Conservation (phyloP, 768 basidiomycete genomes). For the Mycena rosella region DNA sequence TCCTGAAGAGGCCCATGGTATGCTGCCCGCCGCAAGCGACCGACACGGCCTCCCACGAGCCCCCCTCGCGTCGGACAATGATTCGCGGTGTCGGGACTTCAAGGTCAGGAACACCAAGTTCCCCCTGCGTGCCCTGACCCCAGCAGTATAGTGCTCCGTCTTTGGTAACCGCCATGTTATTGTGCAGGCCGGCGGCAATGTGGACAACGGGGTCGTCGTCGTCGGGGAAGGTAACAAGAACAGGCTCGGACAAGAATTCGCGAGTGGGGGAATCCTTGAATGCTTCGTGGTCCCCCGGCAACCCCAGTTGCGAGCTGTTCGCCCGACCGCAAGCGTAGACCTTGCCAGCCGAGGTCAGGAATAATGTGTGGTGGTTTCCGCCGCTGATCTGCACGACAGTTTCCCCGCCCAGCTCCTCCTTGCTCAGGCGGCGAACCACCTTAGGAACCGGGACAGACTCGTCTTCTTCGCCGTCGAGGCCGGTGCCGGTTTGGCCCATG, state of each 20-base stretch:
- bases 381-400: conserved; percentile 80
- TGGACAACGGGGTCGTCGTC: conserved; percentile 72
- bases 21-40: conserved; percentile 87
- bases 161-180: conserved; percentile 76
- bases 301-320: conserved; percentile 87
- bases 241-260: conserved; percentile 76
- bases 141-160: conserved; percentile 80
- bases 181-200: conserved; percentile 78
- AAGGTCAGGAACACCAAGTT: conserved; percentile 74
- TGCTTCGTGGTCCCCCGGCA: conserved; percentile 76
- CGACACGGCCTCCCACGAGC: conserved; percentile 72
- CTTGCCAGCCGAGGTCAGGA: conserved; percentile 85
- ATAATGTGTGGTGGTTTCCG: conserved; percentile 92
- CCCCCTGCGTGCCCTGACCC: conserved; percentile 85
- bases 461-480: conserved; percentile 58
- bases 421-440: conserved; percentile 74
- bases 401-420: conserved; percentile 69
- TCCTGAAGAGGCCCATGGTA: conserved; percentile 78
- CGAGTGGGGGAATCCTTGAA: conserved; percentile 62
- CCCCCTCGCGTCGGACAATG: conserved; percentile 80
- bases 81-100: conserved; percentile 74
- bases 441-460: conserved; percentile 71
- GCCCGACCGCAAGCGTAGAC: conserved; percentile 91
- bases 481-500: conserved; percentile 86
- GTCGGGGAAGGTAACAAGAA: conserved; percentile 74